Base-by-base conservation (phyloP, 306 rosid species). In the Lagenaria siceraria region DNA sequence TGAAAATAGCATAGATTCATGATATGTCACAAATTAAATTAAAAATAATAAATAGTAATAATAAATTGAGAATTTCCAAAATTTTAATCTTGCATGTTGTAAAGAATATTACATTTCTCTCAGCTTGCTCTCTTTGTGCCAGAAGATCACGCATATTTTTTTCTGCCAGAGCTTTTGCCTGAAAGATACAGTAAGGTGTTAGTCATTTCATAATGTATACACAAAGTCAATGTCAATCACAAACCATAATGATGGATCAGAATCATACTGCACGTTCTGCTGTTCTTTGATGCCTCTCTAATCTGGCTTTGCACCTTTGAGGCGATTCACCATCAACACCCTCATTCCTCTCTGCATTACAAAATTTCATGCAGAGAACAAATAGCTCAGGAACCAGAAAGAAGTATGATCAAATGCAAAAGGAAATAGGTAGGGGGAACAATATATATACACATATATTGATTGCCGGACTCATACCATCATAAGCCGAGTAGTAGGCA, bases 111-210 rank as follows among this genome's bases (percentile, higher is more conserved):
- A 93, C 98, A 78, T 85, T 86, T 91, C 98, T 89, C 82, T 91
- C 97, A 36, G 93, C 90, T 82, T 93, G 96, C 87, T 93, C 98
- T 84, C 85, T 89, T 77, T 93, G 98, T 58, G 96, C 91, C 80
- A 82, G 84, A 74, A 87, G 93, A 84, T 93, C 98, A 0, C 93
- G 96, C 86, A 81, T 85, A 81, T 93, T 93, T 89, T 89, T 93
- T 83, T 93, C 98, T 31, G 87, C 97, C 78, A 93, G 90, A 85
- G 98, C 98, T 82, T 88, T 93, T 15, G 96, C 97, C 98, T 93
- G 82, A 81, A 86, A 49, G 42, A 48, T 49, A 61, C 49, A 84
- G 80, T 46, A 60, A 83, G 84, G 36, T 24, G 76, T 81, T 83
- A 75, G 79, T 58, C 70, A 62, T 73, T 87, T 58, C 79, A 38